A percentile compares a stretch with the other conserved stretches of the same genome.
Conservation (phyloP, 2,329 filamentous ascomycete genomes). For the Xylaria sp. region DNA sequence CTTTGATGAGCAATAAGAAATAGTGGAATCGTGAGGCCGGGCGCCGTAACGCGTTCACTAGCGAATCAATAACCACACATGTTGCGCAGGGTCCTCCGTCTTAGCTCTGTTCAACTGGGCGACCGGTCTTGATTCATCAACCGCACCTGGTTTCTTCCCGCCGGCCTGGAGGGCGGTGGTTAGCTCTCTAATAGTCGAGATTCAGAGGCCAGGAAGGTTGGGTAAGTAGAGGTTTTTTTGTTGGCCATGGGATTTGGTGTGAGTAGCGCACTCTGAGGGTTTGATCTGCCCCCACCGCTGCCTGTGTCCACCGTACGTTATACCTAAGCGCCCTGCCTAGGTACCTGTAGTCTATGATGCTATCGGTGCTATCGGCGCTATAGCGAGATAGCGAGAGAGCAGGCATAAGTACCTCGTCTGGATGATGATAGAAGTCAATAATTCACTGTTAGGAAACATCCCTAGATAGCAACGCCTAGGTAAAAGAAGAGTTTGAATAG, state of each 20-base stretch:
- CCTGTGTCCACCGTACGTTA: not conserved
- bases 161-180: not conserved
- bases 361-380: too few species aligned
- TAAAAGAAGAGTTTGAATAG: too few species aligned
- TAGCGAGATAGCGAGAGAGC: too few species aligned
- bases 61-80: not conserved
- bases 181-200: constrained; percentile 1
- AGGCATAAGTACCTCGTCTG: too few species aligned
- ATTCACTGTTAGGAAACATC: too few species aligned
- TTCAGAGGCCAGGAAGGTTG: not conserved
- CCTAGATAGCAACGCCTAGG: too few species aligned
- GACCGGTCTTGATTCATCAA: not conserved
- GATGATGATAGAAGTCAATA: too few species aligned
- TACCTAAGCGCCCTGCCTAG: too few species aligned
- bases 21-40: constrained; percentile 2
- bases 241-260: not conserved
- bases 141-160: not conserved
- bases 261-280: not conserved
- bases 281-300: constrained; percentile 1
- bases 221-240: not conserved
- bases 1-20: constrained; percentile 10
- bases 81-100: constrained; percentile 14
- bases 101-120: not conserved
- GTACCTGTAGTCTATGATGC: too few species aligned
- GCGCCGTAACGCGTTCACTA: constrained; percentile 1